A percentile compares a stretch with the other conserved stretches of the same genome.
These are phyloP conservation scores for Nidula niveotomentosa DNA, from an alignment of 1,284 basidiomycete species.

Conservation along the genomic window DNA sequence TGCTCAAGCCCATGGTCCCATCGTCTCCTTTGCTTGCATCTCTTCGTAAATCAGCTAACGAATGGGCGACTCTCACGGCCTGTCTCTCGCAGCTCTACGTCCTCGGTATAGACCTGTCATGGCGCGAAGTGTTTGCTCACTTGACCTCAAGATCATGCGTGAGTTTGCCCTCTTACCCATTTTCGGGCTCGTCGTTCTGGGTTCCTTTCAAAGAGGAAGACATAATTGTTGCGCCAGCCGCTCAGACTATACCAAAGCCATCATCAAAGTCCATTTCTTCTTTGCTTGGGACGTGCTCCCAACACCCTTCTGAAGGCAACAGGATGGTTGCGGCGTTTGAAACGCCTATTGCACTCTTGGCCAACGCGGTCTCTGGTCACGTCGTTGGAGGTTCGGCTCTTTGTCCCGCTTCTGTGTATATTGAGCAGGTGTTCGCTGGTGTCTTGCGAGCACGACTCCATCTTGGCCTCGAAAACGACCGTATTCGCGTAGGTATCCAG, in stretches of 20 bases:
- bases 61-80: constrained; percentile 41
- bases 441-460: constrained; percentile 34
- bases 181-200: constrained; percentile 58
- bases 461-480: constrained; percentile 23
- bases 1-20: constrained; percentile 45
- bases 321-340: constrained; percentile 47
- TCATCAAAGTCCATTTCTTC: constrained; percentile 11
- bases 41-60: constrained; percentile 40
- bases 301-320: constrained; percentile 39
- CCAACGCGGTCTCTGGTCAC: constrained; percentile 54
- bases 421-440: constrained; percentile 53
- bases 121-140: constrained; percentile 56
- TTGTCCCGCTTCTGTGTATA: constrained; percentile 70
- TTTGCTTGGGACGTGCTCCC: constrained; percentile 43
- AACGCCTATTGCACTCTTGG: constrained; percentile 45
- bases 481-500: constrained; percentile 36
- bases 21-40: constrained; percentile 28
- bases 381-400: constrained; percentile 53
- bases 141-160: constrained; percentile 37
- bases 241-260: background rate
- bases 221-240: background rate
- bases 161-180: constrained; percentile 63
- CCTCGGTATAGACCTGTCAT: constrained; percentile 38
- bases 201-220: constrained; percentile 39
- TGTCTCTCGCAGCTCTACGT: constrained; percentile 50